phyloP scores from a whole-genome alignment of 345 rosid species.

The Balakata baccata region DNA sequence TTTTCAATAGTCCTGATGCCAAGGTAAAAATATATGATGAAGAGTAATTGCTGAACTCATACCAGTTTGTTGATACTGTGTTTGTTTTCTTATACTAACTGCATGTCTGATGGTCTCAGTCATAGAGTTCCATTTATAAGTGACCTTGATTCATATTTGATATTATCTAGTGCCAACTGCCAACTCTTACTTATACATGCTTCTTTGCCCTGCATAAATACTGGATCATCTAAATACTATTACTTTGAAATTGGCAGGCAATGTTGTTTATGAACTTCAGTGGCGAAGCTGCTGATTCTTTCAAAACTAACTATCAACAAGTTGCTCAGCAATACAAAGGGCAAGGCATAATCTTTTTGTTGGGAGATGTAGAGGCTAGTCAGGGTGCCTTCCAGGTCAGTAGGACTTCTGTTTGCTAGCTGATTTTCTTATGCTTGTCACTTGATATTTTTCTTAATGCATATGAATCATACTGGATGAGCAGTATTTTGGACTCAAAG shows the following conservation, averaged over 20 bases:
- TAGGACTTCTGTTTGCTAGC: conserved; percentile 8
- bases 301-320: conserved; percentile 60
- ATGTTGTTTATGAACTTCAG: conserved; percentile 82
- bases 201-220: background rate
- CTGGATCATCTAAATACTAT: background rate
- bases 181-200: background rate
- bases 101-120: background rate
- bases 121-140: background rate
- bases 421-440: conserved; percentile 2
- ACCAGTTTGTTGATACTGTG: background rate
- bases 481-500: conserved; percentile 90
- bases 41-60: background rate
- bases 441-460: conserved; percentile 8
- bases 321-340: conserved; percentile 73
- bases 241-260: conserved; percentile 43
- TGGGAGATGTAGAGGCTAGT: conserved; percentile 86
- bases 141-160: background rate
- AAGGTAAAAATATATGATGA: conserved; percentile 43
- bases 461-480: conserved; percentile 2
- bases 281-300: conserved; percentile 50
- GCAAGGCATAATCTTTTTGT: conserved; percentile 60
- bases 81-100: background rate
- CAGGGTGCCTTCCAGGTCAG: conserved; percentile 85
- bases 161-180: background rate
- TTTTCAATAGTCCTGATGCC: conserved; percentile 60